Conservation (phyloP, 345 rosid genomes). For the Eucalyptus marginata region DNA sequence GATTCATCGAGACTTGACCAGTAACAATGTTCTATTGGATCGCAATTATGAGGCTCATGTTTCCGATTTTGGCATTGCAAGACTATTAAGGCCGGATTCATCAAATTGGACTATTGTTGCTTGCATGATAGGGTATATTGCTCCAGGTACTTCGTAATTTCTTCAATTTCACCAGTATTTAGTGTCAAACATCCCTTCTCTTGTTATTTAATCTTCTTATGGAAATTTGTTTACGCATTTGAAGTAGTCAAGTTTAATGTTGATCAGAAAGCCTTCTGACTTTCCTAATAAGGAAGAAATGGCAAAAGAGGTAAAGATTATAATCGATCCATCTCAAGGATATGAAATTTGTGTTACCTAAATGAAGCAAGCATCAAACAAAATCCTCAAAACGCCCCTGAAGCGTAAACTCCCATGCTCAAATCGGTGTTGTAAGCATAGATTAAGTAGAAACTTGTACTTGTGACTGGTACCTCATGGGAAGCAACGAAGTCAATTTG, state of each 20-base stretch:
- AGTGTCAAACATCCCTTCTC: neutral
- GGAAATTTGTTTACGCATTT: fast-evolving
- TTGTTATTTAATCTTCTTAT: neutral
- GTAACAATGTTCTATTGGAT: neutral
- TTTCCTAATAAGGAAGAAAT: neutral
- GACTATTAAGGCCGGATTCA: neutral
- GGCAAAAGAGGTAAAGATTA: neutral
- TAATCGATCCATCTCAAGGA: fast-evolving
- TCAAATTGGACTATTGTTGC: neutral
- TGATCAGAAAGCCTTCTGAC: neutral
- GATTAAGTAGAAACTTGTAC: neutral
- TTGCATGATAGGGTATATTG: neutral
- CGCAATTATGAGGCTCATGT: neutral
- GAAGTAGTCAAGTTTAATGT: neutral
- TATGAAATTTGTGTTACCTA: neutral
- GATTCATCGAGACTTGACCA: neutral
- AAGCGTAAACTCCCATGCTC: neutral
- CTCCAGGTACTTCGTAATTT: neutral
- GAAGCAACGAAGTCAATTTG: neutral
- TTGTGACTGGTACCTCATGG: neutral
- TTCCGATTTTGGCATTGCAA: neutral
- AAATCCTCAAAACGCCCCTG: fast-evolving
- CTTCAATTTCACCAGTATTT: fast-evolving
- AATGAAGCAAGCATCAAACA: neutral
- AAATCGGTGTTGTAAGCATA: neutral